These are phyloP conservation scores for Aethionema arabicum DNA, from an alignment of 345 rosid species.

Conservation along the genomic window DNA sequence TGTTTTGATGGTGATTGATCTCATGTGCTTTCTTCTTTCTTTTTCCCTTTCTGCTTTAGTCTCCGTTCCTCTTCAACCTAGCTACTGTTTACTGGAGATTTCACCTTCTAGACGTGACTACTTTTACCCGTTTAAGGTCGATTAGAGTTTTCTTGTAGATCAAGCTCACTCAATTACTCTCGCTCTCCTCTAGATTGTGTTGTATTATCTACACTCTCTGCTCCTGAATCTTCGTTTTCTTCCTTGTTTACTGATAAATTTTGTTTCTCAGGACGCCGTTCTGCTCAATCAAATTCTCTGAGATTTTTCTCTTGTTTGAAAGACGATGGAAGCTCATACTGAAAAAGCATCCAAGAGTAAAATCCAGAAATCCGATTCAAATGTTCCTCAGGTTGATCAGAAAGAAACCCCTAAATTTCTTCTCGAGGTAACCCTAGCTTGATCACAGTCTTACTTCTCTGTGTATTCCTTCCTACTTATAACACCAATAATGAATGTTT, in stretches of 20 bases:
- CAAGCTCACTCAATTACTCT: slow-evolving; percentile 17
- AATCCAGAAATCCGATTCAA: not conserved
- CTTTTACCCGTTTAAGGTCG: slow-evolving; percentile 5
- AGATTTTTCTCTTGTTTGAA: slow-evolving; percentile 5
- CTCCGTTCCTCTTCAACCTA: slow-evolving; percentile 17
- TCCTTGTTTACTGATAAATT: not conserved
- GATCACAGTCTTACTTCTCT: slow-evolving; percentile 11
- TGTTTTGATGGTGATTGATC: slow-evolving; percentile 28
- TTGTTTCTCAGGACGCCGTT: slow-evolving; percentile 18
- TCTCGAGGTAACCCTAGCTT: slow-evolving; percentile 45
- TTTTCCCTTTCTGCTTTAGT: not conserved
- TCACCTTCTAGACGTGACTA: slow-evolving; percentile 24
- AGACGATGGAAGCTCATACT: slow-evolving; percentile 31
- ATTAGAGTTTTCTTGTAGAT: slow-evolving; percentile 23
- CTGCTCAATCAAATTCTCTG: slow-evolving; percentile 15
- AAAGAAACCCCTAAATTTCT: slow-evolving; percentile 48
- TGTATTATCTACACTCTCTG: slow-evolving; percentile 10
- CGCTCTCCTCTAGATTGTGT: not conserved
- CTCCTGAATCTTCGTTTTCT: slow-evolving; percentile 1
- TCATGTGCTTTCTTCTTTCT: slow-evolving; percentile 25
- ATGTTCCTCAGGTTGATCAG: slow-evolving; percentile 38
- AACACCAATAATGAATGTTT: not conserved
- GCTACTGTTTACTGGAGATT: not conserved
- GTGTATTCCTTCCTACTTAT: not conserved
- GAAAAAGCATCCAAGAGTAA: slow-evolving; percentile 9